These are phyloP conservation scores for Vitis amurensis DNA, from an alignment of 164 flowering plant species.

Conservation along the genomic window DNA sequence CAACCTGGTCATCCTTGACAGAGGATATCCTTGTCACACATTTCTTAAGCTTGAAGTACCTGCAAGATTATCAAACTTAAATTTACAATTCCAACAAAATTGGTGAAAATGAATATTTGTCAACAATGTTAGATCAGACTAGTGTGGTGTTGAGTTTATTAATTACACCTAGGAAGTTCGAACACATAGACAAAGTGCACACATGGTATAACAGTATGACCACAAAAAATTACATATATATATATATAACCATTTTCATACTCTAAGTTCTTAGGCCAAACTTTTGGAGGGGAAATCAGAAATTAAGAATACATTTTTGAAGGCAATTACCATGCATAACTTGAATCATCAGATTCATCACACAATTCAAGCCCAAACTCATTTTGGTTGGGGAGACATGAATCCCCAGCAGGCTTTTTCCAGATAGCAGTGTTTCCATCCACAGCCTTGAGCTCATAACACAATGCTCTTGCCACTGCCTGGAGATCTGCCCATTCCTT, in stretches of 20 bases:
- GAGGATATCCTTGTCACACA: constrained; percentile 69
- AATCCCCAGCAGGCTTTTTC: constrained; percentile 82
- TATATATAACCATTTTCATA: not conserved
- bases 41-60: constrained; percentile 81
- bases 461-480: constrained; percentile 80
- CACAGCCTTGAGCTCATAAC: constrained; percentile 88
- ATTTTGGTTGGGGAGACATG: constrained; percentile 82
- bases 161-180: not conserved
- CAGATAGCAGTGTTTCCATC: constrained; percentile 96
- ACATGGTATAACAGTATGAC: not conserved
- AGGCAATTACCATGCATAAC: constrained; percentile 68
- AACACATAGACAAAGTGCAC: not conserved
- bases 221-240: too few relatives aligned
- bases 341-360: constrained; percentile 78
- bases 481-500: constrained; percentile 99
- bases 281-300: not conserved
- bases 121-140: not conserved
- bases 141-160: not conserved
- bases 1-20: constrained; percentile 60
- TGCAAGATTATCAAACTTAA: constrained; percentile 26
- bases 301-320: not conserved
- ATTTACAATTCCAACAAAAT: not conserved
- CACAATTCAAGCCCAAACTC: constrained; percentile 82
- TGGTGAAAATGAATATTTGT: not conserved
- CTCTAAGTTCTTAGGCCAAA: too few relatives aligned